Evolutionary conservation across 2,329 filamentous ascomycete species (phyloP).

Genomic region (Teratosphaeria destructans): DNA sequence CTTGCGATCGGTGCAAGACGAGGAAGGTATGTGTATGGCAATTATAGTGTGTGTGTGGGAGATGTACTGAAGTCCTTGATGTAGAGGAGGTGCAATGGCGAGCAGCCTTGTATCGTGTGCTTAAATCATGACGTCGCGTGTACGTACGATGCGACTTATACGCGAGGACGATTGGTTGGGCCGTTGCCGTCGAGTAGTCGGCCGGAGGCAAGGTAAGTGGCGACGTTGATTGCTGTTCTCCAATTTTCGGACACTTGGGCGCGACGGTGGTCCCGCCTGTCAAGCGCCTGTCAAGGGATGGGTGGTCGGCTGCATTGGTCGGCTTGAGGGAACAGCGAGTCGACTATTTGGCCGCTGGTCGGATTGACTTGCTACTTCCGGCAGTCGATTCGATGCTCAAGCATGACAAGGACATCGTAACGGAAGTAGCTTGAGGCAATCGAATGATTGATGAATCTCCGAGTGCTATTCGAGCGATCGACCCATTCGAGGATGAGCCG

Average conservation of each 20-base stretch:
- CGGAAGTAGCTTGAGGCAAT: not conserved
- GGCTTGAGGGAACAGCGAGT: no score
- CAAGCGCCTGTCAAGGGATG: no score
- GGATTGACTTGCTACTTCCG: no score
- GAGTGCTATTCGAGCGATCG: not conserved
- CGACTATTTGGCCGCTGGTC: no score
- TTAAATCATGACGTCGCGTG: slow-evolving; percentile 26
- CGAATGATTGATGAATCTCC: not conserved
- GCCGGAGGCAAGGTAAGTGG: not conserved
- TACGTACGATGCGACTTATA: slow-evolving; percentile 42
- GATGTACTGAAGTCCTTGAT: not conserved
- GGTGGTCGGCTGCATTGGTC: no score
- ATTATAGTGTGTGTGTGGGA: not conserved
- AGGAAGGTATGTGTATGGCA: not conserved
- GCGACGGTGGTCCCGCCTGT: no score
- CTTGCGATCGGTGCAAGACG: slow-evolving; percentile 24
- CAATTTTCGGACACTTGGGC: not conserved
- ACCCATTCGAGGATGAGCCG: not conserved
- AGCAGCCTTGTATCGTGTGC: slow-evolving; percentile 31
- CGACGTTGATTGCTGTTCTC: not conserved
- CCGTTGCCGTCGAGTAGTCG: slow-evolving; percentile 22
- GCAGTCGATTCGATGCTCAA: no score
- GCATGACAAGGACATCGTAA: no score
- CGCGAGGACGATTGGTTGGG: slow-evolving; percentile 26
- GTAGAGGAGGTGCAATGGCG: slow-evolving; percentile 29